phyloP scores from a whole-genome alignment of 257 asterid species.

The Pogostemon cablin region DNA sequence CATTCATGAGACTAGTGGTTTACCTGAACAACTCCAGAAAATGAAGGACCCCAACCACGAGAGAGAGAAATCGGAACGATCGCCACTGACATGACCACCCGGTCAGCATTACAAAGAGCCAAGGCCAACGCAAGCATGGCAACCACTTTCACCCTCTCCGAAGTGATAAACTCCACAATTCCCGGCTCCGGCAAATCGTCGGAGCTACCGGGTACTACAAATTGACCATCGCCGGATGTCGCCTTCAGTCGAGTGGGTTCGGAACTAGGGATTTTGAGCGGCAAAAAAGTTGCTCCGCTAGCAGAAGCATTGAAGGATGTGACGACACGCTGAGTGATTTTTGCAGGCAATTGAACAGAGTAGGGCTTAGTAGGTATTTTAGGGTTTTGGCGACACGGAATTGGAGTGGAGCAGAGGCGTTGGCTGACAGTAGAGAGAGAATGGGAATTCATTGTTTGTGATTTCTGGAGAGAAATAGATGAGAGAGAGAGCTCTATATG shows the following conservation, averaged over 20 bases:
- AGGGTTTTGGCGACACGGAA: conserved; percentile 37
- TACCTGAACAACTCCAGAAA: conserved; percentile 96
- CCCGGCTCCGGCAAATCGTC: conserved; percentile 46
- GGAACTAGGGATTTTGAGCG: conserved; percentile 24
- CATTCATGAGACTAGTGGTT: background rate
- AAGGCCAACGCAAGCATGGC: conserved; percentile 91
- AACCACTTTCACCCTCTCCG: conserved; percentile 97
- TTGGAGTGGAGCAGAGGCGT: conserved; percentile 43
- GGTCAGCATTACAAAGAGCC: conserved; percentile 93
- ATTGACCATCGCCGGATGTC: conserved; percentile 43
- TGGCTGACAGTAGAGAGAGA: conserved; percentile 34
- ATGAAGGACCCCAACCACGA: conserved; percentile 87
- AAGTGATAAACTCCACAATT: conserved; percentile 81
- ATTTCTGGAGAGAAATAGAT: background rate
- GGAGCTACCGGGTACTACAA: conserved; percentile 32
- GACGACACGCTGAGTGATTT: conserved; percentile 17
- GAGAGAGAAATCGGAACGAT: conserved; percentile 81
- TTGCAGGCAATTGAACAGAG: conserved; percentile 24
- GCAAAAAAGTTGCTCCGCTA: conserved; percentile 15
- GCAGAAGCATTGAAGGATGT: conserved; percentile 28
- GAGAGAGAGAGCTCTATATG: background rate
- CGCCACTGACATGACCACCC: conserved; percentile 99
- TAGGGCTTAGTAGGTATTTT: conserved; percentile 24
- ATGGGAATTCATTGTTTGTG: conserved; percentile 30
- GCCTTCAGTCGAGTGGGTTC: conserved; percentile 37